phyloP scores from a whole-genome alignment of 1,139 yeast genomes.

The Candida anutae region DNA sequence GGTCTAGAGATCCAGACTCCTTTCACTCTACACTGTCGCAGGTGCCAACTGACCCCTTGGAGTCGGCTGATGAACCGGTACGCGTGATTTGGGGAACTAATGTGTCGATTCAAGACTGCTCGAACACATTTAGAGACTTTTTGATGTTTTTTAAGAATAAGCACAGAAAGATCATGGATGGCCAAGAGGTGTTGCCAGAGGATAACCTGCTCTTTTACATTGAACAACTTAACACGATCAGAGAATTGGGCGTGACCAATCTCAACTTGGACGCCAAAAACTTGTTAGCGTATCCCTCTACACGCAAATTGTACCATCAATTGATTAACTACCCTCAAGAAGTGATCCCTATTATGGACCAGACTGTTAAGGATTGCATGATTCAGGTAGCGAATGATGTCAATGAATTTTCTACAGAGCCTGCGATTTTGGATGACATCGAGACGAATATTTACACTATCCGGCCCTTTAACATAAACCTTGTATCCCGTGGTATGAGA shows the following conservation, averaged over 20 bases:
- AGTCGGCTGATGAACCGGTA: conserved; percentile 52
- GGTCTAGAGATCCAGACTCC: conserved; percentile 4
- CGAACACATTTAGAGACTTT: conserved; percentile 72
- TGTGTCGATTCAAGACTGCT: conserved; percentile 83
- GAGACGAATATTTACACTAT: conserved; percentile 81
- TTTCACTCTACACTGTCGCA: conserved; percentile 20
- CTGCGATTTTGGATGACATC: conserved; percentile 51
- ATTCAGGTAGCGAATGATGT: conserved; percentile 66
- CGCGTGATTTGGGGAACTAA: conserved; percentile 99
- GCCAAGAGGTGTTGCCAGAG: conserved; percentile 37
- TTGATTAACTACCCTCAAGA: conserved; percentile 92
- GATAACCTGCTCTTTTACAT: conserved; percentile 75
- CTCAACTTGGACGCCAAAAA: conserved; percentile 80
- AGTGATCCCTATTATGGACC: conserved; percentile 96
- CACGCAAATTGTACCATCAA: conserved; percentile 77
- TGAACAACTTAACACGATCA: conserved; percentile 65
- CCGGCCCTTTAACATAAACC: conserved; percentile 74
- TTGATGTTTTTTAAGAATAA: conserved; percentile 76
- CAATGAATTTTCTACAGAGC: conserved; percentile 21
- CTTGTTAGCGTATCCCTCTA: conserved; percentile 64
- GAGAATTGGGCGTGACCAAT: conserved; percentile 71
- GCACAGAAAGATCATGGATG: conserved; percentile 59
- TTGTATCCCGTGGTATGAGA: conserved; percentile 72
- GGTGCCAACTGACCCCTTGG: conserved; percentile 20
- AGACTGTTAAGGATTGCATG: conserved; percentile 85